Conservation (phyloP, 202 grass and related monocot species). For the Tripidium arundinaceum region DNA sequence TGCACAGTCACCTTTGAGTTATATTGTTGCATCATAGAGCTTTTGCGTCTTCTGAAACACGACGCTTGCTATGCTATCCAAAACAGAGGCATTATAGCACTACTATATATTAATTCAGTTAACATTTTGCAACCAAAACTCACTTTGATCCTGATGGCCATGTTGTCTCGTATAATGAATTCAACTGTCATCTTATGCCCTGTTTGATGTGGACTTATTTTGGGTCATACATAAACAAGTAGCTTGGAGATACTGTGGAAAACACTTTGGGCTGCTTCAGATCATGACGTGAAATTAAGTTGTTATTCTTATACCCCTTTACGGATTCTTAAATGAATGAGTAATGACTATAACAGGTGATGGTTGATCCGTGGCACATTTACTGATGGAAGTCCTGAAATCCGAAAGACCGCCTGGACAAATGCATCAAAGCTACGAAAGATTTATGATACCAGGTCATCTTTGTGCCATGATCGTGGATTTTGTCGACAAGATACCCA, state of each 20-base stretch:
- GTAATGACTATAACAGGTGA: not conserved
- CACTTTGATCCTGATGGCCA: not conserved
- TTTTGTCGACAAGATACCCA: slow-evolving; percentile 13
- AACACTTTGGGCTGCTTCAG: not conserved
- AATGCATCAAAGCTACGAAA: not conserved
- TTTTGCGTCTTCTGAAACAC: not conserved
- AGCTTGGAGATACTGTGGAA: not conserved
- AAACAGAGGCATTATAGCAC: not conserved
- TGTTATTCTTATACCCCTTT: not conserved
- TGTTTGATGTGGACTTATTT: not conserved
- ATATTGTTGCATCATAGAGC: not conserved
- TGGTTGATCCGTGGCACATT: not conserved
- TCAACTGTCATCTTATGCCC: not conserved
- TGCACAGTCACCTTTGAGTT: not conserved
- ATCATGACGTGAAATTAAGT: not conserved
- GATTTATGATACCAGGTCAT: not conserved
- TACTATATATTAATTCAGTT: not conserved
- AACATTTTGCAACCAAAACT: not conserved
- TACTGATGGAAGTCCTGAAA: not conserved
- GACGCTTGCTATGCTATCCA: not conserved
- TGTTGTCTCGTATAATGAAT: not conserved
- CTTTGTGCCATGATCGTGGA: slow-evolving; percentile 12
- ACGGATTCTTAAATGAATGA: not conserved
- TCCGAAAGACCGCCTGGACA: not conserved
- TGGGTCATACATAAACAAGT: not conserved